Conservation (phyloP, 305 asterid species). For the Andrographis paniculata region DNA sequence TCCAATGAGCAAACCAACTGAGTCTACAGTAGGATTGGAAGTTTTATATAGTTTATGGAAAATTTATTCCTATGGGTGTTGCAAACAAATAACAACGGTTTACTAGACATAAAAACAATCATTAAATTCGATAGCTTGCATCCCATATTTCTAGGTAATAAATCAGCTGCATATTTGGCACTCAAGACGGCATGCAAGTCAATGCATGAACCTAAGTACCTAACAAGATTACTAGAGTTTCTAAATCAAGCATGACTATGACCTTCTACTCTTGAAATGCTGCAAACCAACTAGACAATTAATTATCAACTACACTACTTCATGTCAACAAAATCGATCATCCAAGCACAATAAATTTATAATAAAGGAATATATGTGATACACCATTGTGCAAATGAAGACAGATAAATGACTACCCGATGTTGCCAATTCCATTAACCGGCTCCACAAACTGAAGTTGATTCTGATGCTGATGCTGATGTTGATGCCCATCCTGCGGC, state of each 20-base stretch:
- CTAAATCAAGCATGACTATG: background rate
- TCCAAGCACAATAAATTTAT: conserved; percentile 4
- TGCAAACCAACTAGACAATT: no score
- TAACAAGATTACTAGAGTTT: background rate
- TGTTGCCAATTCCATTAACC: conserved; percentile 58
- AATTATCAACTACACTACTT: no score
- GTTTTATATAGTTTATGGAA: no score
- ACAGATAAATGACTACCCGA: conserved; percentile 43
- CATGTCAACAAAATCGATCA: background rate
- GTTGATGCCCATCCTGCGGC: conserved; percentile 52
- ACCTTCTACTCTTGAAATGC: no score
- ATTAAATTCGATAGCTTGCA: background rate
- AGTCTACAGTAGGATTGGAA: no score
- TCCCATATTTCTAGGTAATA: background rate
- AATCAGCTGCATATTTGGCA: conserved; percentile 1
- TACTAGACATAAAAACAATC: background rate
- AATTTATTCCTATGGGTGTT: no score
- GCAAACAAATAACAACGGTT: no score
- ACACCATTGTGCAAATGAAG: no score
- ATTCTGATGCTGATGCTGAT: conserved; percentile 49
- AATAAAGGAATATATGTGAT: background rate
- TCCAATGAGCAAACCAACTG: no score
- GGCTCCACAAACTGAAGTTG: conserved; percentile 82
- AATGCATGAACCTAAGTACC: conserved; percentile 2
- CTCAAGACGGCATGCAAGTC: conserved; percentile 3